phyloP scores from a whole-genome alignment of 805 yeast genomes.

The Pichia phayaonensis region DNA sequence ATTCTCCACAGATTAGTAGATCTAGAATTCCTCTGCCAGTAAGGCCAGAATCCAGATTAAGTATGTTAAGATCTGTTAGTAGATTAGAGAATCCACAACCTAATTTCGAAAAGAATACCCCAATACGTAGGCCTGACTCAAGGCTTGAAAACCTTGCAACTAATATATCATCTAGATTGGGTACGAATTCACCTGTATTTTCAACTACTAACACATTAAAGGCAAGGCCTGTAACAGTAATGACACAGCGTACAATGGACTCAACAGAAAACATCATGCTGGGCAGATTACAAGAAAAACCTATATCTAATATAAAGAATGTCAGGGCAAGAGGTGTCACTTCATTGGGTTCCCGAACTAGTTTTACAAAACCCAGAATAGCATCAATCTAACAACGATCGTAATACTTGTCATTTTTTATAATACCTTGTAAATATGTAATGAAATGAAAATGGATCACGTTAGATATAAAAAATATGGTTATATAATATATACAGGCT shows the following conservation, averaged over 20 bases:
- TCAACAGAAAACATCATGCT: not conserved
- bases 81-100: not conserved
- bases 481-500: not conserved
- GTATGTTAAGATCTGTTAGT: conserved; percentile 14
- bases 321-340: conserved; percentile 3
- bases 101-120: not conserved
- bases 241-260: conserved; percentile 3
- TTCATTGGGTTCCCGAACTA: conserved; percentile 5
- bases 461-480: not conserved
- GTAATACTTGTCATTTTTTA: not conserved
- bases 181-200: conserved; percentile 9
- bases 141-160: conserved; percentile 9
- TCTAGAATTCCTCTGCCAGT: conserved; percentile 24
- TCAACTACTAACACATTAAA: not conserved
- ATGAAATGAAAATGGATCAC: not conserved
- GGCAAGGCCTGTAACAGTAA: conserved; percentile 3
- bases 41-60: conserved; percentile 20
- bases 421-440: not conserved
- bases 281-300: not conserved
- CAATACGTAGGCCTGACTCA: conserved; percentile 7
- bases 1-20: not conserved
- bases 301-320: not conserved
- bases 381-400: conserved; percentile 4
- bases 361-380: not conserved
- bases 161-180: conserved; percentile 8